A percentile compares a stretch with the other conserved stretches of the same genome.
Conservation (phyloP, 116 monocot genomes). For the Thalassia testudinum region DNA sequence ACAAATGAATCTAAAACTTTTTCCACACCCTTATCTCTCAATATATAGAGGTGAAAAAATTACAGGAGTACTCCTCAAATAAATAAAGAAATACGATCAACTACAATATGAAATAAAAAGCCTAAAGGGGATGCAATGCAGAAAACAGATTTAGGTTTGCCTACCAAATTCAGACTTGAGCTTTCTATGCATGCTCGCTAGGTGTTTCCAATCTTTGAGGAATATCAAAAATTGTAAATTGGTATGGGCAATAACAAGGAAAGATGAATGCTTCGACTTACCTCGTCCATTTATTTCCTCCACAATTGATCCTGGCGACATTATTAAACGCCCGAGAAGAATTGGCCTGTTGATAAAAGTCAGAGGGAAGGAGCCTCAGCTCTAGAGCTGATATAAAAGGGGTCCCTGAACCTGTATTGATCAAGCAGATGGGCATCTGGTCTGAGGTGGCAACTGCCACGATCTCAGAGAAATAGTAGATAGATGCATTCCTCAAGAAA, state of each 20-base stretch:
- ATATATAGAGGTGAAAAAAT: no score
- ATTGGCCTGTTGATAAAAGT: background rate
- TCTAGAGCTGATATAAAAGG: constrained; percentile 20
- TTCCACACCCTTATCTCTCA: no score
- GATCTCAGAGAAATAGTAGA: constrained; percentile 1
- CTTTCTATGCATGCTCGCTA: no score
- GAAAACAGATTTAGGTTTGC: no score
- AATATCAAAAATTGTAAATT: background rate
- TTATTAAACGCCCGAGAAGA: background rate
- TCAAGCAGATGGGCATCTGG: constrained; percentile 5
- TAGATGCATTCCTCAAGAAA: background rate
- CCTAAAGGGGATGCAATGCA: no score
- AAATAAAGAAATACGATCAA: no score
- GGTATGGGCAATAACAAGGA: background rate
- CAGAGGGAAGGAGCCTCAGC: constrained; percentile 9
- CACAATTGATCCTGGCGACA: background rate
- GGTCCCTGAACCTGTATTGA: constrained; percentile 1
- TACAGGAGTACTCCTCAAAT: no score
- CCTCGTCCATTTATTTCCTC: background rate
- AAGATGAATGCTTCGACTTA: background rate
- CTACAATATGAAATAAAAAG: no score
- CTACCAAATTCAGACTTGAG: no score
- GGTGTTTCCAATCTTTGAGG: no score
- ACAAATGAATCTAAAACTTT: no score
- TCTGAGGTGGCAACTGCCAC: background rate